Conservation (phyloP, 2,329 filamentous ascomycete genomes). For the Ambrosiella cleistominuta region DNA sequence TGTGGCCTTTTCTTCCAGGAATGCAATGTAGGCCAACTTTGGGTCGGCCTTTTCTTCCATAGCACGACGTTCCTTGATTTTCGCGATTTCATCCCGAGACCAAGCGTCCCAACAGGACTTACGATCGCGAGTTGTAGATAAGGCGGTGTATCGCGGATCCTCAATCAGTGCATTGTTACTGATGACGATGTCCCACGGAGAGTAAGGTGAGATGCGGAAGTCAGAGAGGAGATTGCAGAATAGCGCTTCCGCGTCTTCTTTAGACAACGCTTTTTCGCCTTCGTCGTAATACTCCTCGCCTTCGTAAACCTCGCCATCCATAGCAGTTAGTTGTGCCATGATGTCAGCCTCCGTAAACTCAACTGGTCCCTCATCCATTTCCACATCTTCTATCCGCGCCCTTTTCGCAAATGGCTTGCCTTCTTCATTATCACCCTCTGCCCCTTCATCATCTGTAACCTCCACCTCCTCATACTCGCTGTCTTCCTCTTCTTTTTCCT, state of each 20-base stretch:
- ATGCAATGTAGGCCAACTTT: conserved; percentile 59
- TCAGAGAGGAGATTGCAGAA: conserved; percentile 82
- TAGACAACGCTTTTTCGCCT: conserved; percentile 45
- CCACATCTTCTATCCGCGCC: conserved; percentile 29
- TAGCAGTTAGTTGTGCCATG: conserved; percentile 73
- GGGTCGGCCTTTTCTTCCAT: conserved; percentile 67
- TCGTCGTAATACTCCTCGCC: conserved; percentile 41
- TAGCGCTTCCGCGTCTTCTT: conserved; percentile 57
- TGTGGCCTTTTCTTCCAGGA: conserved; percentile 66
- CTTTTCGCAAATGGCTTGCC: conserved; percentile 42
- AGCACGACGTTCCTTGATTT: conserved; percentile 53
- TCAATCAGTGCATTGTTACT: conserved; percentile 68
- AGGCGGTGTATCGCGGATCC: conserved; percentile 70
- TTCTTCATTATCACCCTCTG: conserved; percentile 40
- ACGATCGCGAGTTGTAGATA: conserved; percentile 63
- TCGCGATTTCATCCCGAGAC: conserved; percentile 58
- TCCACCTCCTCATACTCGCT: conserved; percentile 60
- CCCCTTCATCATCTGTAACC: conserved; percentile 40
- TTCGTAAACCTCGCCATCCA: conserved; percentile 68
- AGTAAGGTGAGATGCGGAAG: conserved; percentile 66
- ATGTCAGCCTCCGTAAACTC: conserved; percentile 94
- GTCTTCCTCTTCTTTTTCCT: conserved; percentile 1
- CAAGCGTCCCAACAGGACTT: conserved; percentile 73
- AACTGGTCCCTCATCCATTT: conserved; percentile 27
- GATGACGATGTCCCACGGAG: conserved; percentile 76